phyloP scores from a whole-genome alignment of 306 rosid species.

The Arachis hypogaea region DNA sequence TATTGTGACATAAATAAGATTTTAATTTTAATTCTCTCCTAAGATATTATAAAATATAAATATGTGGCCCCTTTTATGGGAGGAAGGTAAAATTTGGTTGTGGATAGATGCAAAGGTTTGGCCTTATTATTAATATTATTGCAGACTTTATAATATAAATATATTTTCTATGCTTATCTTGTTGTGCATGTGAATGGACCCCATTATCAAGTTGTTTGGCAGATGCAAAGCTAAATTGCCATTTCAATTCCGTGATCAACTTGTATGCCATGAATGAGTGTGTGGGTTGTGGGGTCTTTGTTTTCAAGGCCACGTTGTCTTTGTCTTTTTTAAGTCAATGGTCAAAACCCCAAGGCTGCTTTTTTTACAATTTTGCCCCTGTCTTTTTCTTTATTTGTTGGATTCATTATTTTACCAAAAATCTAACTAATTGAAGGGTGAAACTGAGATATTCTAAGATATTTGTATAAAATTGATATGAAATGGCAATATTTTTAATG shows the following conservation, averaged over 20 bases:
- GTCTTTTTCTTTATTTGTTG: no score
- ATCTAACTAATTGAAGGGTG: no score
- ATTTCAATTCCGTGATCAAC: conserved; percentile 41
- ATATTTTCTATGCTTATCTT: conserved; percentile 29
- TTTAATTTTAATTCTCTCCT: not conserved
- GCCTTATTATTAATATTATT: conserved; percentile 1
- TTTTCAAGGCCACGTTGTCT: conserved; percentile 31
- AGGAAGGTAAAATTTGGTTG: not conserved
- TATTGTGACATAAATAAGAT: conserved; percentile 56
- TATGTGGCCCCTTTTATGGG: conserved; percentile 13
- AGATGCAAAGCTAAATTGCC: conserved; percentile 31
- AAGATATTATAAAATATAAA: not conserved
- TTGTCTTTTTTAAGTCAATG: conserved; percentile 34
- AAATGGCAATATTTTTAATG: no score
- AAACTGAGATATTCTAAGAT: no score
- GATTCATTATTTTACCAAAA: no score
- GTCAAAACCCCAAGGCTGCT: conserved; percentile 38
- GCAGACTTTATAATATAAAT: conserved; percentile 12
- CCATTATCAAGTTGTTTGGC: conserved; percentile 38
- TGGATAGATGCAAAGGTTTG: conserved; percentile 16
- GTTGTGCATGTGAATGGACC: conserved; percentile 35
- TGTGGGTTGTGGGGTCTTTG: conserved; percentile 40
- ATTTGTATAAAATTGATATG: no score
- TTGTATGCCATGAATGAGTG: conserved; percentile 2
- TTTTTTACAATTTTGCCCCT: conserved; percentile 1